Conservation (phyloP, 78 protist genomes). For the Isochrysis galbana region DNA sequence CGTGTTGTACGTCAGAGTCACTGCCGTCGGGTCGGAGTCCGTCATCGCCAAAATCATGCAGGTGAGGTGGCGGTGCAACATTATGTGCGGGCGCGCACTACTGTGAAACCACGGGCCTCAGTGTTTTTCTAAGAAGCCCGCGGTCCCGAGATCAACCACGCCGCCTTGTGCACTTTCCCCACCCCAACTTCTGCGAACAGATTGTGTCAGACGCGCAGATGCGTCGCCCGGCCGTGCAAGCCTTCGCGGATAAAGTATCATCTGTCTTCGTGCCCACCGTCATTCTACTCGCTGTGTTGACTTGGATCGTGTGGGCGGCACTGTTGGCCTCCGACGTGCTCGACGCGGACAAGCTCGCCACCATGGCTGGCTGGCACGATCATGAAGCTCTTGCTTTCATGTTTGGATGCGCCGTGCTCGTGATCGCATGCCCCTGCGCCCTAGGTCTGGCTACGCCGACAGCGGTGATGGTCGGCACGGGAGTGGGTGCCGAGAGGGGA, state of each 20-base stretch:
- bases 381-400: neutral
- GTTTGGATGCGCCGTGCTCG: slow-evolving; percentile 74
- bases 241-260: slow-evolving; percentile 78
- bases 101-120: too few relatives aligned
- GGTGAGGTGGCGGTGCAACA: too few relatives aligned
- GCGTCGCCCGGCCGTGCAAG: slow-evolving; percentile 61
- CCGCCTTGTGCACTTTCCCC: neutral
- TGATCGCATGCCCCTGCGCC: slow-evolving; percentile 94
- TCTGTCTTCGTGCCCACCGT: slow-evolving; percentile 83
- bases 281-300: slow-evolving; percentile 68
- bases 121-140: too few relatives aligned
- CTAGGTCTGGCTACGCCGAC: slow-evolving; percentile 91
- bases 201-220: slow-evolving; percentile 89
- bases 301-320: slow-evolving; percentile 72
- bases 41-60: slow-evolving; percentile 74
- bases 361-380: neutral
- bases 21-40: neutral
- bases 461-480: slow-evolving; percentile 91
- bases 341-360: too few relatives aligned
- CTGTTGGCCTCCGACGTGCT: neutral
- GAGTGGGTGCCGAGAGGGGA: slow-evolving; percentile 75
- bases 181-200: neutral
- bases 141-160: too few relatives aligned
- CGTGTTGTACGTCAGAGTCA: neutral
- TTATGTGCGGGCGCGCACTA: too few relatives aligned